A percentile compares a stretch with the other conserved stretches of the same genome.
Evolutionary conservation across 108 stramenopile genomes (phyloP).

Genomic region (Ochromonas danica): DNA sequence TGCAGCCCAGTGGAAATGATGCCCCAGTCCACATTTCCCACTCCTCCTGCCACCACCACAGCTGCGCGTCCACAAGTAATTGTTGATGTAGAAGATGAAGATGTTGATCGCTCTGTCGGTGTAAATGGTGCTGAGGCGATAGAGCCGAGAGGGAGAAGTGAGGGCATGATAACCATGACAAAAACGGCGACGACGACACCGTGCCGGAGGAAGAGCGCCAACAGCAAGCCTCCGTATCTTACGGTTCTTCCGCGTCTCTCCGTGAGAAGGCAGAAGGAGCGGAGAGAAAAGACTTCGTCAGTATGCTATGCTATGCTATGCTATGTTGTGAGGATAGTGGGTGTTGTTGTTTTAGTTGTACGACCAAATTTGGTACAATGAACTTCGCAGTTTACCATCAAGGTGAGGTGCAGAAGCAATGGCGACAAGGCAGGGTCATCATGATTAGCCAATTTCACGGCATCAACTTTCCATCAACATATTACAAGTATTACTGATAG

Average conservation of each 20-base stretch:
- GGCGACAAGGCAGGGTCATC: no score
- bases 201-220: not conserved
- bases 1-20: not conserved
- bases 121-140: not conserved
- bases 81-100: not conserved
- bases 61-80: not conserved
- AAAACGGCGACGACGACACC: not conserved
- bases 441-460: no score
- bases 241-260: not conserved
- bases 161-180: not conserved
- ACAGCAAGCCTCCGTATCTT: not conserved
- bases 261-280: not conserved
- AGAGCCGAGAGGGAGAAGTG: not conserved
- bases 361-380: no score
- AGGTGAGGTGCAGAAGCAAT: no score
- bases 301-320: no score
- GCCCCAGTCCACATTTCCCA: not conserved
- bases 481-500: no score
- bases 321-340: no score
- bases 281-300: no score
- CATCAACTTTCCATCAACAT: no score
- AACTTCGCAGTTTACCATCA: no score
- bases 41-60: not conserved
- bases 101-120: not conserved
- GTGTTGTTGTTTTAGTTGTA: no score